phyloP scores from a whole-genome alignment of 192 early-diverging fungal species.

The Coemansia furcata region DNA sequence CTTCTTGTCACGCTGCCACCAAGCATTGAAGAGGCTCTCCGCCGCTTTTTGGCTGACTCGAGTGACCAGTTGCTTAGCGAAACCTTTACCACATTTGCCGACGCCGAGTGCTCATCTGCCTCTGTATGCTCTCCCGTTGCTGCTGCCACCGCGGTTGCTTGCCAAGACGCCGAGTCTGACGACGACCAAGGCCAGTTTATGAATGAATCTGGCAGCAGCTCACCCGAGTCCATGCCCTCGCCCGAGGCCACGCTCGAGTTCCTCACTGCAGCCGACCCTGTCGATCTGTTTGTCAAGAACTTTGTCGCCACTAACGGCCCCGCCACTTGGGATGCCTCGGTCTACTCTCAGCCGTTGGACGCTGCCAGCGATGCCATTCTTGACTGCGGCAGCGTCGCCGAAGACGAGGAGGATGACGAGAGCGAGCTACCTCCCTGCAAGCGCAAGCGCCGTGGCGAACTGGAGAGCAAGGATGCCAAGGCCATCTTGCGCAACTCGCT shows the following conservation, averaged over 20 bases:
- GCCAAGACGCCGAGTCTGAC: slow-evolving; percentile 10
- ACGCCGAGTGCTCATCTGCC: slow-evolving; percentile 2
- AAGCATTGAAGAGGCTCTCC: slow-evolving; percentile 45
- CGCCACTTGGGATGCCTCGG: slow-evolving; percentile 19
- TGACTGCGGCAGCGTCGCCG: not conserved
- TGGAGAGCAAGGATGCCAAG: slow-evolving; percentile 34
- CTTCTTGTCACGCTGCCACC: slow-evolving; percentile 26
- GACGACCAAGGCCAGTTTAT: slow-evolving; percentile 30
- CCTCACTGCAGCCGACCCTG: slow-evolving; percentile 24
- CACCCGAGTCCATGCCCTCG: slow-evolving; percentile 29
- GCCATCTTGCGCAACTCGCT: slow-evolving; percentile 31
- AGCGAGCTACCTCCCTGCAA: slow-evolving; percentile 44
- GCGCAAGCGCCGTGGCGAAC: slow-evolving; percentile 42
- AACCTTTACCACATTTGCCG: slow-evolving; percentile 47
- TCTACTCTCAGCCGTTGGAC: not conserved
- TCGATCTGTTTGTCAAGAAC: slow-evolving; percentile 38
- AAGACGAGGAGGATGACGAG: slow-evolving; percentile 12
- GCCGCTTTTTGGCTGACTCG: slow-evolving; percentile 41
- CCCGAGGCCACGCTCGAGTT: slow-evolving; percentile 36
- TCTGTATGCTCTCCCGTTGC: not conserved
- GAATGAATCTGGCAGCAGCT: slow-evolving; percentile 26
- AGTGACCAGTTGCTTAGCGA: slow-evolving; percentile 42
- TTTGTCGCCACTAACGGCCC: slow-evolving; percentile 19
- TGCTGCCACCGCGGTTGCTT: not conserved
- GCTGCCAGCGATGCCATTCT: not conserved